Evolutionary conservation across 345 rosid species (phyloP), one percentile per base, ranked within the genome.

Genomic region (Arabidopsis suecica): DNA sequence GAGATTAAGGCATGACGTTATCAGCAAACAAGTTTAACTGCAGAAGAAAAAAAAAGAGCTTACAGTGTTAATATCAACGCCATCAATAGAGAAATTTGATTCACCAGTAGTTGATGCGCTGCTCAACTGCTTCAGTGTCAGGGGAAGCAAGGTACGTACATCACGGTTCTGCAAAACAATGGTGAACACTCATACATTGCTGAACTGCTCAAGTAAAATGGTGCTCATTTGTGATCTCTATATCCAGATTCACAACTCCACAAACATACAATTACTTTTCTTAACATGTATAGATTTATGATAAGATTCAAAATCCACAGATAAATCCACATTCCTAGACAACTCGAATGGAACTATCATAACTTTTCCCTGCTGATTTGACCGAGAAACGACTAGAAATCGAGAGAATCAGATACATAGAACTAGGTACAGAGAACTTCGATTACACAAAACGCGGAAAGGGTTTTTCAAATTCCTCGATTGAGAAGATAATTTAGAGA

Each of bases 91-190:
- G 78, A 86, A 81, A 75, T 77, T 80, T 2, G 83, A 78, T 62
- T 87, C 89, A 44, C 87, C 91, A 20, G 54, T 83, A 64, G 72
- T 83, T 14, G 87, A 71, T 16, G 77, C 73, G 49, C 80, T 80
- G 61, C 68, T 82, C 81, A 87, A 73, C 80, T 87, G 93, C 86
- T 90, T 90, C 65, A 88, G 78, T 2, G 93, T 90, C 76, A 90
- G 68, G 3, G 96, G 91, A 36, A 87, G 83, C 84, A 88, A 78
- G 41, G 87, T 75, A 58, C 88, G 88, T 9, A 64, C 81, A 62
- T 87, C 91, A 0, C 88, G 87, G 47, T 83, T 87, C 96, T 88
- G 83, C 66, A 65, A 57, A 60, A 62, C 25, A 73, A 3, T 53
- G 51, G 41, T 50, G 41, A 72, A 61, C 16, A 71, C 42, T 58